Evolutionary conservation across 306 rosid genomes (phyloP).

Genomic region (Pachyrhizus erosus): DNA sequence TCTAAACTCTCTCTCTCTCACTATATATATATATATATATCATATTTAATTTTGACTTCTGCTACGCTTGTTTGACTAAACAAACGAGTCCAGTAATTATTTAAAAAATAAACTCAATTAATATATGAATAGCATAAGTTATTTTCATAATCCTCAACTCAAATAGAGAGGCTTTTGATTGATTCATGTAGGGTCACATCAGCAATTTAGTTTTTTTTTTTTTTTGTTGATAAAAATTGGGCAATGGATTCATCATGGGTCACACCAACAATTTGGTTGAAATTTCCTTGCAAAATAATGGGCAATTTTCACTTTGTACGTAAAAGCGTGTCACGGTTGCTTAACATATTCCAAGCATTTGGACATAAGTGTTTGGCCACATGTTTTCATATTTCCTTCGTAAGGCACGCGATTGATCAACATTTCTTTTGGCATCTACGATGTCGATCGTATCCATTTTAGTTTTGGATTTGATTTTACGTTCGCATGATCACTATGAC

Average conservation of each 20-base stretch:
- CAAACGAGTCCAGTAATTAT: not conserved
- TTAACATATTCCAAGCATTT: slow-evolving; percentile 5
- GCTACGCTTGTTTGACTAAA: not conserved
- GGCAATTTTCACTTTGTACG: not conserved
- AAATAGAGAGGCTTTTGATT: not conserved
- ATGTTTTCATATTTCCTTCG: not conserved
- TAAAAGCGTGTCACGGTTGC: not conserved
- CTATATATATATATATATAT: no score
- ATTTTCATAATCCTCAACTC: not conserved
- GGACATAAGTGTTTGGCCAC: not conserved
- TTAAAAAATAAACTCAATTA: not conserved
- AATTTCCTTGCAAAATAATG: not conserved
- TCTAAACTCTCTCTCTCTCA: no score
- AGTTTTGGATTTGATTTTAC: not conserved
- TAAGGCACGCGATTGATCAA: not conserved
- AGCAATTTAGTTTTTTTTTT: not conserved
- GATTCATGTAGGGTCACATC: not conserved
- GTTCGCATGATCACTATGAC: not conserved
- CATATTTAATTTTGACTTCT: not conserved
- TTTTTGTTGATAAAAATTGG: not conserved
- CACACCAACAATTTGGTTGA: not conserved
- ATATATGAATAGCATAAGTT: not conserved
- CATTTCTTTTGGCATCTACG: not conserved
- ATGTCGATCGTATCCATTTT: not conserved
- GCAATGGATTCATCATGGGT: not conserved